These are phyloP conservation scores for Trypanosoma avium DNA, from an alignment of 208 protist genomes.

Conservation along the genomic window DNA sequence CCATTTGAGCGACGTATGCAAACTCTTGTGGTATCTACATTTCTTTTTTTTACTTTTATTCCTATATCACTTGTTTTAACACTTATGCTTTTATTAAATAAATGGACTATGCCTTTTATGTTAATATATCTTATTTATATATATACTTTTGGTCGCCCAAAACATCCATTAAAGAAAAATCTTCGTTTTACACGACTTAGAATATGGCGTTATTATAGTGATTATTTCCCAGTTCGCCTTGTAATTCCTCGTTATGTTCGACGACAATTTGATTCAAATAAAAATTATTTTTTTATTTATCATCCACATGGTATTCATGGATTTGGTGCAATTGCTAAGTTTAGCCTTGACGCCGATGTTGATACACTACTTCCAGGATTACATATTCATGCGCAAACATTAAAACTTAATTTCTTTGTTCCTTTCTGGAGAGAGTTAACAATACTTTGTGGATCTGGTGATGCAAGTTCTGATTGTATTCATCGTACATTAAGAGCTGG, in stretches of 20 bases:
- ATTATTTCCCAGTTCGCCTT: conserved; percentile 87
- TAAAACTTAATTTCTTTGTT: conserved; percentile 84
- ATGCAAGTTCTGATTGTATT: conserved; percentile 77
- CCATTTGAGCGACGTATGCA: conserved; percentile 30
- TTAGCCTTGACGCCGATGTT: conserved; percentile 48
- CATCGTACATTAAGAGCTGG: conserved; percentile 64
- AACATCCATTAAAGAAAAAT: conserved; percentile 41
- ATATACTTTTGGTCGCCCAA: conserved; percentile 49
- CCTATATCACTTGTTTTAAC: conserved; percentile 40
- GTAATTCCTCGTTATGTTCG: conserved; percentile 52
- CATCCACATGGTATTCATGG: conserved; percentile 90
- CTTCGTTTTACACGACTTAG: conserved; percentile 23
- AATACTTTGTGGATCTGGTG: conserved; percentile 59
- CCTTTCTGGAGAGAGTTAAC: conserved; percentile 87
- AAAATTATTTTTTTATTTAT: conserved; percentile 88
- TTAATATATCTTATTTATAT: conserved; percentile 71
- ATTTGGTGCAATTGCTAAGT: conserved; percentile 84
- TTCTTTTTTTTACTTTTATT: conserved; percentile 73
- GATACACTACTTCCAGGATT: conserved; percentile 63
- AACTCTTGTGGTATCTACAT: conserved; percentile 25
- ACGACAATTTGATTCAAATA: conserved; percentile 36
- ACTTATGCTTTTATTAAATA: conserved; percentile 33
- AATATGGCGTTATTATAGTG: conserved; percentile 64
- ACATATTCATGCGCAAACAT: conserved; percentile 72
- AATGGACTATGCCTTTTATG: conserved; percentile 55